Conservation (phyloP, 805 yeast genomes). For the Candida sphagnicola region DNA sequence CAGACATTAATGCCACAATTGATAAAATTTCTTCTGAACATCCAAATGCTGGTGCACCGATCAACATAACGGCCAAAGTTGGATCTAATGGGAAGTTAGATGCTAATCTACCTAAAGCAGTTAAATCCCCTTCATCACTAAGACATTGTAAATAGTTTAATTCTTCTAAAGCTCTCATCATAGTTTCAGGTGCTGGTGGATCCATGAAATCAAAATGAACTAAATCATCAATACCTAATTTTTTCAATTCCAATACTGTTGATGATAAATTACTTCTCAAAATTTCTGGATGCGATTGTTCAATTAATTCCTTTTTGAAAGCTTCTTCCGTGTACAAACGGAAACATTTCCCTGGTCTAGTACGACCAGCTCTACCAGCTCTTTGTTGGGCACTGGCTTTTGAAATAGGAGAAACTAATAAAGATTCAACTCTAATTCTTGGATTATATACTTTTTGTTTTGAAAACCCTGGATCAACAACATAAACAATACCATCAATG, state of each 20-base stretch:
- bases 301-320: conserved; percentile 86
- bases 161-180: conserved; percentile 98
- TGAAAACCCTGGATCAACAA: conserved; percentile 95
- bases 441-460: conserved; percentile 97
- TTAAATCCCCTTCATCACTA: conserved; percentile 87
- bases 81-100: conserved; percentile 96
- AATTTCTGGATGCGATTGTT: conserved; percentile 95
- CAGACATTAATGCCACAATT: conserved; percentile 85
- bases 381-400: conserved; percentile 98
- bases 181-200: conserved; percentile 99
- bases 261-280: conserved; percentile 85
- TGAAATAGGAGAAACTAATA: conserved; percentile 92
- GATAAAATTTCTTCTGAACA: conserved; percentile 89
- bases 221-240: conserved; percentile 90
- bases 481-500: conserved; percentile 95
- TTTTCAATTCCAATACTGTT: conserved; percentile 89
- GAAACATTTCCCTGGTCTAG: conserved; percentile 97
- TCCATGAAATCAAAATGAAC: conserved; percentile 99
- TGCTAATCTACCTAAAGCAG: conserved; percentile 84
- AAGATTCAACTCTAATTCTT: conserved; percentile 89
- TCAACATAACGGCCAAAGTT: conserved; percentile 87
- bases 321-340: conserved; percentile 96
- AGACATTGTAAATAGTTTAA: conserved; percentile 85
- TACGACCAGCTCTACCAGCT: conserved; percentile 99
- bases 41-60: conserved; percentile 77